Evolutionary conservation across 2,329 filamentous ascomycete species (phyloP), one percentile per base, ranked within the genome.

Genomic region (Penicillium palitans): DNA sequence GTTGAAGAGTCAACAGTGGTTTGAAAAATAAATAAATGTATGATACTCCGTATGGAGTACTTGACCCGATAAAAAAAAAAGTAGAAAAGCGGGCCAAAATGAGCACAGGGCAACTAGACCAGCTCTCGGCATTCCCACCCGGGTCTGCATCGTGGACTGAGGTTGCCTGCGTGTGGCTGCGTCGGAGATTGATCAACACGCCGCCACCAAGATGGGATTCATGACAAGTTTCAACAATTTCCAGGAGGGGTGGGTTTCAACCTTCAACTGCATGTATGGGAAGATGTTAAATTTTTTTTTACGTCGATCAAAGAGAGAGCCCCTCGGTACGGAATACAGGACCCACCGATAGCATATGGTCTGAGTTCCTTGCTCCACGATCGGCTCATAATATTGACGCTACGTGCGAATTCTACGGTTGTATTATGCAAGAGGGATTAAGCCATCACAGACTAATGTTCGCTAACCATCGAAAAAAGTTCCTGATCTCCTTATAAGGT

Each of bases 101-200:
- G 55, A 62, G 63, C 62, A 66, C 60, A 58, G 62, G 62, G 60
- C 61, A 65, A 64, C 56, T 56, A 52, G 35, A 41, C 45, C 54
- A 52, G 47, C 52, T 39, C 63, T 61, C 65, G 64, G 65, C 61
- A 67, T 65, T 61, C 59, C 57, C 62, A 64, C 59, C 61, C 60
- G 62, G 62, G 64, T 55, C 61, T 66, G 63, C 60, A 61, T 52
- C 53, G 55, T 58, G 54, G 59, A 49, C 57, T 61, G 42, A 51
- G 52, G 52, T 61, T 52, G 59, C 59, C 59, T 61, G 56, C 48
- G 55, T 61, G 51, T 61, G 59, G 59, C 59, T 61, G 59, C 59
- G 40, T 61, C 55, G 41, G 56, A 61, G 51, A 61, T 58, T 59
- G 58, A 62, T 61, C 60, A 61, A 33, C 54, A 52, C 21, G 49